phyloP scores from a whole-genome alignment of 129 eudicot species.

The Chrysanthemum seticuspe region DNA sequence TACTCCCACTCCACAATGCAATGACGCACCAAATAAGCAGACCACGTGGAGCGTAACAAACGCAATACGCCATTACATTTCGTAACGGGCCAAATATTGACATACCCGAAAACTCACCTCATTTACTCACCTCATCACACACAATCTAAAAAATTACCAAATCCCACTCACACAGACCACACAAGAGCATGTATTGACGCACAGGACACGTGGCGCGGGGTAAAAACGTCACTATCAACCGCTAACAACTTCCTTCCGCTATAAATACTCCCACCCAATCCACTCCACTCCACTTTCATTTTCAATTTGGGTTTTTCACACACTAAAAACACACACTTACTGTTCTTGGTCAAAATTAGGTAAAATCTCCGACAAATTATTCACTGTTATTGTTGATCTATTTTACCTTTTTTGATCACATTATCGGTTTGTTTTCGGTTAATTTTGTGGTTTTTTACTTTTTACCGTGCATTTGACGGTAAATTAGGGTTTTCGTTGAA shows the following conservation, averaged over 20 bases:
- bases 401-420: background rate
- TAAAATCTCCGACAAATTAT: background rate
- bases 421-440: background rate
- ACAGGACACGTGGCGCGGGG: background rate
- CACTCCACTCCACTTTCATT: constrained; percentile 12
- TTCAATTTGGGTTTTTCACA: constrained; percentile 29
- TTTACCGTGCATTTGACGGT: no score
- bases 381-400: background rate
- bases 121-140: no score
- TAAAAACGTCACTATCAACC: constrained; percentile 6
- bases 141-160: no score
- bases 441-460: background rate
- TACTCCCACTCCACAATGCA: no score
- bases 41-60: no score
- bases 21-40: no score
- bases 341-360: constrained; percentile 7
- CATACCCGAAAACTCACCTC: no score
- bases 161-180: background rate
- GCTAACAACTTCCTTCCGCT: constrained; percentile 10
- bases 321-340: background rate
- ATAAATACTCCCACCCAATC: constrained; percentile 20
- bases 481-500: no score
- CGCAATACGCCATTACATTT: no score
- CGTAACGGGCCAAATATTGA: no score
- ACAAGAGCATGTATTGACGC: constrained; percentile 2